Evolutionary conservation across 208 protist species (phyloP).

Genomic region (Trypanosoma grayi): DNA sequence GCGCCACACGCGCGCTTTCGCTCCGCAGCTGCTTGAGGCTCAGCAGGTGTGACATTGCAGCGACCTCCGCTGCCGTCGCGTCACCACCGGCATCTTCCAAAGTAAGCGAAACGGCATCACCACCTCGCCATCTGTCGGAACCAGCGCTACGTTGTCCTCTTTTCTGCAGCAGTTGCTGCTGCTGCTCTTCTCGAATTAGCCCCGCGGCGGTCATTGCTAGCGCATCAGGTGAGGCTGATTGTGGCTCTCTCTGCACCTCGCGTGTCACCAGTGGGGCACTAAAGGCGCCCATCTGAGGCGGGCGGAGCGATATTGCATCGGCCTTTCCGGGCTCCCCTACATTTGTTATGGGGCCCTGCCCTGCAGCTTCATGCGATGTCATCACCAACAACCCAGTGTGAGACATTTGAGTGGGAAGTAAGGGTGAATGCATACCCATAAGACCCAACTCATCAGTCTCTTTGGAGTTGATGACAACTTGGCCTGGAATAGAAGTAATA

Average conservation of each 20-base stretch:
- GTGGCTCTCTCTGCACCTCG: conserved; percentile 8
- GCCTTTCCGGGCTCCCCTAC: neutral
- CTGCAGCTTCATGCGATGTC: neutral
- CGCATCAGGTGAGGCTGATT: conserved; percentile 16
- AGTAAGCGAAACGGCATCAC: neutral
- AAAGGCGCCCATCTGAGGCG: conserved; percentile 45
- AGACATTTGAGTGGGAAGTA: neutral
- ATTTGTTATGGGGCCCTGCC: neutral
- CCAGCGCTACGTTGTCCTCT: neutral
- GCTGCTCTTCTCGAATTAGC: conserved; percentile 1
- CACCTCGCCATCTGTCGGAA: neutral
- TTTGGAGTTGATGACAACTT: conserved; percentile 22
- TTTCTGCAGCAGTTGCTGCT: neutral
- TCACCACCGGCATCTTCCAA: neutral
- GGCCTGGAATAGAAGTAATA: neutral
- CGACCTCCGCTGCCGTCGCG: neutral
- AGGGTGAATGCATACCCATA: neutral
- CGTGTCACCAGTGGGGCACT: conserved; percentile 48
- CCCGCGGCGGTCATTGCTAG: conserved; percentile 2
- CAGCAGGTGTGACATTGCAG: neutral
- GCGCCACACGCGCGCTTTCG: neutral
- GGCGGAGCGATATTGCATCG: conserved; percentile 32
- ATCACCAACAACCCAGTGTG: conserved; percentile 9
- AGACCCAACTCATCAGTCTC: neutral
- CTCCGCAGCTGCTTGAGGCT: neutral